phyloP scores from a whole-genome alignment of 139 green algal genomes.

The Chlorella ohadii region DNA sequence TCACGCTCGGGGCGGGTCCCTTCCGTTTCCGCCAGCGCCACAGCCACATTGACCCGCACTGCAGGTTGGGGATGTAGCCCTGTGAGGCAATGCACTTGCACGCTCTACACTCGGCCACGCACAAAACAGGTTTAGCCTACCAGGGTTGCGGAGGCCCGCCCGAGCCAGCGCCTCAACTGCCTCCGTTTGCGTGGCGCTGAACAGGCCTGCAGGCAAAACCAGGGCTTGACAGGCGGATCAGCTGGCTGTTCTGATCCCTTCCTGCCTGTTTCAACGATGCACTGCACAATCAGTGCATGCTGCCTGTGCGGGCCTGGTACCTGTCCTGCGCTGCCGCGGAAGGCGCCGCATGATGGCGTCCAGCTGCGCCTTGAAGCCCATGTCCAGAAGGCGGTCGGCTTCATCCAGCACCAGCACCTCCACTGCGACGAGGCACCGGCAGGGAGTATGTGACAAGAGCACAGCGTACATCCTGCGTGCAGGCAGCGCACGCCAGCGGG shows the following conservation, averaged over 20 bases:
- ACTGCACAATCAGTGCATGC: too few species aligned
- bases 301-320: not conserved
- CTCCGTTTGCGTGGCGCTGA: conserved; percentile 96
- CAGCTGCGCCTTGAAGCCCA: conserved; percentile 90
- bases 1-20: too few species aligned
- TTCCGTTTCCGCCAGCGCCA: not conserved
- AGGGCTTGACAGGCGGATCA: too few species aligned
- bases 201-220: conserved; percentile 79
- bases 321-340: conserved; percentile 90
- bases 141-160: conserved; percentile 93
- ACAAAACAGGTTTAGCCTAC: conserved; percentile 32
- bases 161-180: conserved; percentile 86
- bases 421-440: not conserved
- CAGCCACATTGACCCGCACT: conserved; percentile 38
- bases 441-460: too few species aligned
- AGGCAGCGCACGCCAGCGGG: too few species aligned
- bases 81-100: too few species aligned
- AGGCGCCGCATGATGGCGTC: conserved; percentile 84
- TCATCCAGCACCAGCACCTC: conserved; percentile 97
- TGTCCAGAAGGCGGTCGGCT: conserved; percentile 95
- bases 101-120: too few species aligned
- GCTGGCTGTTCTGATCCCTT: too few species aligned
- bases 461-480: too few species aligned
- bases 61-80: not conserved
- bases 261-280: too few species aligned